A percentile compares a stretch with the other conserved stretches of the same genome.
Conservation (phyloP, 805 yeast genomes). For the Candida argentea region DNA sequence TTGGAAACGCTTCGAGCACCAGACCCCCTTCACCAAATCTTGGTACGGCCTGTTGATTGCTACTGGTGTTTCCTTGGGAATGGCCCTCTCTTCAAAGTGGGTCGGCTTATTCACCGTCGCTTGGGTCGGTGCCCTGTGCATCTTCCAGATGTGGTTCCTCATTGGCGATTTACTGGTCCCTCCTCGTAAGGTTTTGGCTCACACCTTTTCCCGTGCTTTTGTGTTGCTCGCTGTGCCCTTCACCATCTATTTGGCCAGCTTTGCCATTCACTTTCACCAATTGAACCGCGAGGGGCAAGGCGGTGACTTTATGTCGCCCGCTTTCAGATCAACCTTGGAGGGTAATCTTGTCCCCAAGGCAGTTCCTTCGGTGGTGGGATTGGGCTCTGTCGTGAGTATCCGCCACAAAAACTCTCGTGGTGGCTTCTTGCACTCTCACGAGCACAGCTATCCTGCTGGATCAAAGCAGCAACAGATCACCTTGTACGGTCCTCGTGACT, state of each 20-base stretch:
- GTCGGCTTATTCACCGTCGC: constrained; percentile 75
- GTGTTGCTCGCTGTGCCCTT: constrained; percentile 51
- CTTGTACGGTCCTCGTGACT: constrained; percentile 68
- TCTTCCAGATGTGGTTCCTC: constrained; percentile 57
- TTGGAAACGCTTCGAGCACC: constrained; percentile 55
- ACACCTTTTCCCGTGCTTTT: constrained; percentile 41
- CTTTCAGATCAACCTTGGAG: constrained; percentile 53
- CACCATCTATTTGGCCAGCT: constrained; percentile 44
- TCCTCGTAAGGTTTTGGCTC: constrained; percentile 31
- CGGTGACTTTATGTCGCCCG: constrained; percentile 59
- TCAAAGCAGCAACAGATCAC: constrained; percentile 81
- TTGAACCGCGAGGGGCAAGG: constrained; percentile 61
- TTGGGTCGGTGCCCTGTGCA: constrained; percentile 61
- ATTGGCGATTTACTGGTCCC: constrained; percentile 59
- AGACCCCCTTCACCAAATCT: constrained; percentile 44
- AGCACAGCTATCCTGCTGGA: constrained; percentile 61
- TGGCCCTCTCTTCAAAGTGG: constrained; percentile 72
- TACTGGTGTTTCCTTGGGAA: constrained; percentile 63
- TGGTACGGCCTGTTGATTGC: constrained; percentile 55
- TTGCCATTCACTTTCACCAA: constrained; percentile 52
- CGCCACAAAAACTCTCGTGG: constrained; percentile 66
- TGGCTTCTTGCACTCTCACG: constrained; percentile 79
- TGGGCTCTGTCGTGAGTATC: constrained; percentile 54
- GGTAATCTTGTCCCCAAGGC: constrained; percentile 52
- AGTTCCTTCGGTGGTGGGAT: constrained; percentile 60